Percentiles rank a stretch among this genome's conserved stretches.
Evolutionary conservation across 1,139 yeast species (phyloP).

Genomic region (Taphrina confusa): DNA sequence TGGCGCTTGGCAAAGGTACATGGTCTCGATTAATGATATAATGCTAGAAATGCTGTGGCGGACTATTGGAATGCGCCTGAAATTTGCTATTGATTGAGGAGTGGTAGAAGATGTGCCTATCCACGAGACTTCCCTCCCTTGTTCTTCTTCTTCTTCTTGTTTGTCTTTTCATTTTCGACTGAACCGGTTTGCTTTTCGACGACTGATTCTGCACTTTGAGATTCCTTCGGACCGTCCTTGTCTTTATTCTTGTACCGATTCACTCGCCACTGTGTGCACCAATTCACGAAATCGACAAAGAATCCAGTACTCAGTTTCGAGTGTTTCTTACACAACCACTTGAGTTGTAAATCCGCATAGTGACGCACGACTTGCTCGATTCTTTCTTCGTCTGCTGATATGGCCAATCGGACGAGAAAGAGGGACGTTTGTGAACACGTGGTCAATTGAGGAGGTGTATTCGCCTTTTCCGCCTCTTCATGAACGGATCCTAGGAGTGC

Average conservation of each 20-base stretch:
- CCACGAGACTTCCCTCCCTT: not conserved
- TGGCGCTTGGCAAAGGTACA: not conserved
- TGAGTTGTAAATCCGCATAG: conserved; percentile 58
- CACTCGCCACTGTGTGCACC: conserved; percentile 48
- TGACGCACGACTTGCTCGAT: conserved; percentile 52
- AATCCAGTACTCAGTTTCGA: conserved; percentile 61
- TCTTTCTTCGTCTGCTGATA: conserved; percentile 33
- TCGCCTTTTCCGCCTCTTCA: conserved; percentile 50
- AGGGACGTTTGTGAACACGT: conserved; percentile 68
- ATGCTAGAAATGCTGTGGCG: no score
- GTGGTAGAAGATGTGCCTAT: no score
- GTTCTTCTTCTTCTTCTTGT: not conserved
- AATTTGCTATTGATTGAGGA: no score
- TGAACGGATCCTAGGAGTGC: conserved; percentile 47
- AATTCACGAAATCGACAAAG: conserved; percentile 78
- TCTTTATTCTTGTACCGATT: conserved; percentile 6
- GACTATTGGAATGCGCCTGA: no score
- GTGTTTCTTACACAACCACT: conserved; percentile 57
- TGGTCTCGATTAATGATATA: no score
- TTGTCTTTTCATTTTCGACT: not conserved
- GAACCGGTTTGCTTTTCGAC: not conserved
- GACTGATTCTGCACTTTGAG: not conserved
- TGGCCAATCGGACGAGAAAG: conserved; percentile 61
- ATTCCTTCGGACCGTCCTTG: not conserved
- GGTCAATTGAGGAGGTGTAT: conserved; percentile 55